Evolutionary conservation across 352 stramenopile genomes (phyloP).

Genomic region (Phytophthora boehmeriae): DNA sequence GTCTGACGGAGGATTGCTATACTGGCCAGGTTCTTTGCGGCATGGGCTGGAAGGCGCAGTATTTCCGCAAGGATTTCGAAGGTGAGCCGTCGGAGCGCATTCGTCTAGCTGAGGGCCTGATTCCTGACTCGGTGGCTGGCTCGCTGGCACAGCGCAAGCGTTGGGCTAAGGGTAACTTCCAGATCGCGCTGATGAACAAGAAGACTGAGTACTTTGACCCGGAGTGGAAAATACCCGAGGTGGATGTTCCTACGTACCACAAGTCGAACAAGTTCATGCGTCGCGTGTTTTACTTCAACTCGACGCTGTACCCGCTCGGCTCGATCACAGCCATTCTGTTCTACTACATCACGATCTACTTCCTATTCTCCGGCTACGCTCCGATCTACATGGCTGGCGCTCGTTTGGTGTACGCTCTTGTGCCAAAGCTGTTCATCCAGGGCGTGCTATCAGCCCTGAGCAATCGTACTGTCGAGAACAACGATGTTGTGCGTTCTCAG

Average conservation of each 20-base stretch:
- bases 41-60: slow-evolving; percentile 87
- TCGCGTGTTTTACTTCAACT: slow-evolving; percentile 83
- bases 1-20: slow-evolving; percentile 88
- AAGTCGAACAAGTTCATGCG: slow-evolving; percentile 79
- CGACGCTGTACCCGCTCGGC: slow-evolving; percentile 78
- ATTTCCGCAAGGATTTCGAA: slow-evolving; percentile 90
- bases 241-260: slow-evolving; percentile 61
- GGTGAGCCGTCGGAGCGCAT: slow-evolving; percentile 78
- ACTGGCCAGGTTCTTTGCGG: slow-evolving; percentile 77
- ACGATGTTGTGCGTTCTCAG: slow-evolving; percentile 82
- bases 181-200: slow-evolving; percentile 87
- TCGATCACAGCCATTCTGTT: slow-evolving; percentile 84
- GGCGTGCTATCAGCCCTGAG: slow-evolving; percentile 75
- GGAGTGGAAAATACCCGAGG: slow-evolving; percentile 80
- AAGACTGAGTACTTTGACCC: slow-evolving; percentile 79
- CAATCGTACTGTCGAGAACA: slow-evolving; percentile 87
- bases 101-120: slow-evolving; percentile 75
- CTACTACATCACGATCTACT: slow-evolving; percentile 89
- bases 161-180: slow-evolving; percentile 89
- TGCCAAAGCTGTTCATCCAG: slow-evolving; percentile 83
- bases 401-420: slow-evolving; percentile 74
- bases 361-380: slow-evolving; percentile 80
- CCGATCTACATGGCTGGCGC: slow-evolving; percentile 82
- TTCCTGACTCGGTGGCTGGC: slow-evolving; percentile 73
- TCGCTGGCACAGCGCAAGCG: slow-evolving; percentile 81